phyloP scores from a whole-genome alignment of 345 rosid species.

The Populus ilicifolia region DNA sequence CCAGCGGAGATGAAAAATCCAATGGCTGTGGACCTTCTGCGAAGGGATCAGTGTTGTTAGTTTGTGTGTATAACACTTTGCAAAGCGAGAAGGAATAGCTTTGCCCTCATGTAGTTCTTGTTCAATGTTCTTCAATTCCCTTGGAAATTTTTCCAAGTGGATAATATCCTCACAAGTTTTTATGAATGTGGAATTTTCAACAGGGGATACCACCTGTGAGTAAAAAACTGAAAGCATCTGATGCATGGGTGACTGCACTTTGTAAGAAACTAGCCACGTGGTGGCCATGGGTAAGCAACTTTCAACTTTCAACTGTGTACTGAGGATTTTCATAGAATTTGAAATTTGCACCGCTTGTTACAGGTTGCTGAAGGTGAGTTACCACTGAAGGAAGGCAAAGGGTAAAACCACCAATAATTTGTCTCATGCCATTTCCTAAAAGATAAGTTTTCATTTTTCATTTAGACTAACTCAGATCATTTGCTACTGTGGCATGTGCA shows the following conservation, averaged over 20 bases:
- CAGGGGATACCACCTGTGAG: conserved; percentile 75
- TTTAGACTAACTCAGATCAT: not conserved
- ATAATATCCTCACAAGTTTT: not conserved
- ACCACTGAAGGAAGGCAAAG: conserved; percentile 52
- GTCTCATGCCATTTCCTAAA: not conserved
- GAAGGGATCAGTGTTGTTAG: not conserved
- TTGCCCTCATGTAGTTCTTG: not conserved
- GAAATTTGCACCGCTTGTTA: not conserved
- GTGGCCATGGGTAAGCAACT: conserved; percentile 78
- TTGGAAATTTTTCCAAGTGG: not conserved
- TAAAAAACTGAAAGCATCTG: conserved; percentile 46
- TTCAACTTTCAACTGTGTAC: not conserved
- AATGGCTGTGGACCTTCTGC: not conserved
- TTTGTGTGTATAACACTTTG: not conserved
- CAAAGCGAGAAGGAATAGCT: not conserved
- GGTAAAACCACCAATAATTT: conserved; percentile 32
- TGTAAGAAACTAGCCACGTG: conserved; percentile 67
- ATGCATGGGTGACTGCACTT: conserved; percentile 73
- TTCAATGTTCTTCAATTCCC: not conserved
- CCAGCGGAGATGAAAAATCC: not conserved
- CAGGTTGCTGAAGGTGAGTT: conserved; percentile 82
- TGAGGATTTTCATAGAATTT: not conserved
- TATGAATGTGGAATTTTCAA: not conserved
- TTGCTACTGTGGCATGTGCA: conserved; percentile 28
- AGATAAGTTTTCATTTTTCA: not conserved